Evolutionary conservation across 2,329 filamentous ascomycete species (phyloP).

Genomic region (Phaeophleospora eucalypticola): DNA sequence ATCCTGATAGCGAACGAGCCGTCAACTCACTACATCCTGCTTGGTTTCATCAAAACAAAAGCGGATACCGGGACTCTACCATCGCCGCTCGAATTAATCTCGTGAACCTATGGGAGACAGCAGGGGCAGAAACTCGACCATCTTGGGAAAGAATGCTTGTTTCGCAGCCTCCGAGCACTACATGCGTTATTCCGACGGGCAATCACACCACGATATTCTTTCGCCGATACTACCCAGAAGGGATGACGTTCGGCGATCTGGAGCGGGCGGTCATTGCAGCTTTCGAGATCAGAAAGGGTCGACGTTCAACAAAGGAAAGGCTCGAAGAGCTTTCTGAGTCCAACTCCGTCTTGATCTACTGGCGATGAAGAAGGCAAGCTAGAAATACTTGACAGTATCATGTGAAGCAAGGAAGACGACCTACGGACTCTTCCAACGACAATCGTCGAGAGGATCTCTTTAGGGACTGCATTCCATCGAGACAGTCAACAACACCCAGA

Average conservation of each 20-base stretch:
- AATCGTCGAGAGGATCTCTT: too few relatives aligned
- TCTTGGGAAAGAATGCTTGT: slow-evolving; percentile 19
- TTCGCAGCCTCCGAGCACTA: slow-evolving; percentile 17
- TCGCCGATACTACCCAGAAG: slow-evolving; percentile 17
- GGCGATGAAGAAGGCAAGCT: too few relatives aligned
- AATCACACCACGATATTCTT: slow-evolving; percentile 16
- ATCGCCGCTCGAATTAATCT: slow-evolving; percentile 20
- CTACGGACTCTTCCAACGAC: too few relatives aligned
- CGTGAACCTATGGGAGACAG: slow-evolving; percentile 15
- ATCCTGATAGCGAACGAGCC: slow-evolving; percentile 6
- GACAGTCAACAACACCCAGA: too few relatives aligned
- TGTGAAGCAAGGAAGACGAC: too few relatives aligned
- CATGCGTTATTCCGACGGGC: slow-evolving; percentile 19
- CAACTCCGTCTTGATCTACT: slow-evolving; percentile 22
- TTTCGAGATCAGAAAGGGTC: slow-evolving; percentile 18
- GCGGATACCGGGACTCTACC: slow-evolving; percentile 18
- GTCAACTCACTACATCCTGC: slow-evolving; percentile 17
- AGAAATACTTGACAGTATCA: too few relatives aligned
- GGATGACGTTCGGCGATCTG: slow-evolving; percentile 22
- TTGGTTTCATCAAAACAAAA: slow-evolving; percentile 15
- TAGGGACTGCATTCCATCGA: too few relatives aligned
- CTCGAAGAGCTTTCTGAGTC: slow-evolving; percentile 16
- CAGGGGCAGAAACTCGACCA: slow-evolving; percentile 9
- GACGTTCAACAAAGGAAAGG: slow-evolving; percentile 12
- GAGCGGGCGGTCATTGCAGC: slow-evolving; percentile 18